Conservation (phyloP, 331 rosid genomes). For the Quercus phellos region DNA sequence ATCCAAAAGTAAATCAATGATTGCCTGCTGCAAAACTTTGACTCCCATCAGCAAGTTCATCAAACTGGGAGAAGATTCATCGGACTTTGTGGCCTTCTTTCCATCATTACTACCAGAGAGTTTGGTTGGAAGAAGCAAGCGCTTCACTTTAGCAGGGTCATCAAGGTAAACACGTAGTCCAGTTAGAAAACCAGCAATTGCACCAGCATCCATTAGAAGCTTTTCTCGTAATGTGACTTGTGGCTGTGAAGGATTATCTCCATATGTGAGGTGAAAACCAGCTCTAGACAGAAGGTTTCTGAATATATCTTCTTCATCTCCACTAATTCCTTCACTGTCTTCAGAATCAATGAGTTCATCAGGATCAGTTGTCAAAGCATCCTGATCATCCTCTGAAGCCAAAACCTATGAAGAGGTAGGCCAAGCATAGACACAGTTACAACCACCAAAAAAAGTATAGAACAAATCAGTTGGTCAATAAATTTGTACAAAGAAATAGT, state of each 20-base stretch:
- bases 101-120: constrained; percentile 77
- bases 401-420: constrained; percentile 57
- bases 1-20: constrained; percentile 93
- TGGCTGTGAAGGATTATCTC: constrained; percentile 95
- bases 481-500: constrained; percentile 14
- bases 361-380: constrained; percentile 98
- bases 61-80: constrained; percentile 93
- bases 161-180: constrained; percentile 99
- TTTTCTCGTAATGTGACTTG: constrained; percentile 94
- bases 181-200: constrained; percentile 95
- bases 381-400: constrained; percentile 95
- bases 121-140: constrained; percentile 93
- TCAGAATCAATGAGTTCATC: constrained; percentile 93
- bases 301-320: constrained; percentile 95
- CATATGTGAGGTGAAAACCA: constrained; percentile 97
- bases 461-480: constrained; percentile 15
- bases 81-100: constrained; percentile 61
- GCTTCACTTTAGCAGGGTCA: constrained; percentile 98
- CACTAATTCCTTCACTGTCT: constrained; percentile 94
- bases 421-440: constrained; percentile 10
- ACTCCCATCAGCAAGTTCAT: constrained; percentile 99
- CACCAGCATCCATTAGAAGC: constrained; percentile 95
- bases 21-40: constrained; percentile 93
- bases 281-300: constrained; percentile 92
- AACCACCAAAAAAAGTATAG: constrained; percentile 15